Base-by-base conservation (phyloP, 441 rosid species). In the Viola pubescens region DNA sequence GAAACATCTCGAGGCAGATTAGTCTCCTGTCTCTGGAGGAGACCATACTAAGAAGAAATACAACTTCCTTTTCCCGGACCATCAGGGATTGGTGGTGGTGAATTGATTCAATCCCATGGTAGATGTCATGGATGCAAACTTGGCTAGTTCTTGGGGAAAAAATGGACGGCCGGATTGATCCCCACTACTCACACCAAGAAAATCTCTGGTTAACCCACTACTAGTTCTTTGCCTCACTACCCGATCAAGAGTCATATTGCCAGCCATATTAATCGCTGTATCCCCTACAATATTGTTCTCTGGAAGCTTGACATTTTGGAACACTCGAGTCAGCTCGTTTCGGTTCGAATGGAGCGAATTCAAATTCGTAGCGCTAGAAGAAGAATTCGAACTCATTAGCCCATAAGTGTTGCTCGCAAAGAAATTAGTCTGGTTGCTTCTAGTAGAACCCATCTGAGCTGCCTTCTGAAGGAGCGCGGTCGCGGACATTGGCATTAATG, bases 381-480 rank as follows among this genome's bases (percentile, higher is more conserved):
- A 62, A 53, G 80, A 48, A n/a, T 80, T 70, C 8, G 75, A 70
- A 68, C 64, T 67, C 75, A 74, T 76, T 10, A 78, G 56, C 10
- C 78, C 77, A 34, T 71, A 68, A 57, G 54, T 61, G 61, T 12
- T 69, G 14, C 12, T 56, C 7, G 67, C 72, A 53, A 81, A 67
- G 63, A 80, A 63, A 26, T 26, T 26, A 4, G 87, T 72, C 0
- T 84, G 76, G 58, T 75, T 86, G 14, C 86, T 73, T 59, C 87
- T 81, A 11, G 87, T 48, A 6, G 91, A 78, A 37, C 94, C 97
- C 79, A 91, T 80, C 67, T 86, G 88, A 6, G 97, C 97, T 19
- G 97, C 97, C 50, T 81, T 90, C 48, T 90, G 97, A 37, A 90
- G 87, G 67, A 90, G 72, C 9, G 97, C 96, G 0, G 97, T 90